These are phyloP conservation scores for Crithidia brevicula DNA, from an alignment of 208 protist genomes.

Conservation along the genomic window DNA sequence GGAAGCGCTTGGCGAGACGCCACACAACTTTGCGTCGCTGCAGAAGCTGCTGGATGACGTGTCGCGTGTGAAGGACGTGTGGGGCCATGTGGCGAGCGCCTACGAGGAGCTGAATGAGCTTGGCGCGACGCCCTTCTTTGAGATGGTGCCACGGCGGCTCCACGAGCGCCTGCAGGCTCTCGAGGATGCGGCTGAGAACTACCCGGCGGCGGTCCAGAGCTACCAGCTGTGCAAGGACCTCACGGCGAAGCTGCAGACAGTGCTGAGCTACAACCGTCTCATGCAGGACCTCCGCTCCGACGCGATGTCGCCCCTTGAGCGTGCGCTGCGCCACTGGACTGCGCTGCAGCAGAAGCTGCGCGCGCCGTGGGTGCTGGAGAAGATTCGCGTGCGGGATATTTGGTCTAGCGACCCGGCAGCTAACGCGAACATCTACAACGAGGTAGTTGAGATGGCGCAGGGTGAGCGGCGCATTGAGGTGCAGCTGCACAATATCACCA, in stretches of 20 bases:
- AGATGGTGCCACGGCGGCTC: slow-evolving; percentile 92
- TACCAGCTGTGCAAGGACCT: slow-evolving; percentile 71
- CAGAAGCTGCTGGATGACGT: slow-evolving; percentile 83
- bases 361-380: slow-evolving; percentile 87
- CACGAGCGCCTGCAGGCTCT: slow-evolving; percentile 79
- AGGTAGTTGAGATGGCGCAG: slow-evolving; percentile 90
- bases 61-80: slow-evolving; percentile 91
- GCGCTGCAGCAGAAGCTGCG: slow-evolving; percentile 90
- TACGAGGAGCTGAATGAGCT: slow-evolving; percentile 85
- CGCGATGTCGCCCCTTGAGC: slow-evolving; percentile 89
- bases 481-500: slow-evolving; percentile 85
- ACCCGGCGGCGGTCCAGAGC: slow-evolving; percentile 57
- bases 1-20: slow-evolving; percentile 64
- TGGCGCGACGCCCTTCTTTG: slow-evolving; percentile 92
- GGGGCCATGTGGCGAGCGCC: slow-evolving; percentile 77
- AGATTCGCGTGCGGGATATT: slow-evolving; percentile 86
- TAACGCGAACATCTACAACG: slow-evolving; percentile 94
- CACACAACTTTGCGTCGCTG: slow-evolving; percentile 57
- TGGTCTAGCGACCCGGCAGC: slow-evolving; percentile 92
- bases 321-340: slow-evolving; percentile 76
- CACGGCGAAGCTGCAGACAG: slow-evolving; percentile 37
- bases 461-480: slow-evolving; percentile 87
- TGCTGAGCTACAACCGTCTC: slow-evolving; percentile 67
- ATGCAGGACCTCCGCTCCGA: slow-evolving; percentile 95
- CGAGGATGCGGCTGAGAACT: slow-evolving; percentile 53